Base-by-base conservation (phyloP, 768 basidiomycete genomes). In the Phanerochaete sordida region DNA sequence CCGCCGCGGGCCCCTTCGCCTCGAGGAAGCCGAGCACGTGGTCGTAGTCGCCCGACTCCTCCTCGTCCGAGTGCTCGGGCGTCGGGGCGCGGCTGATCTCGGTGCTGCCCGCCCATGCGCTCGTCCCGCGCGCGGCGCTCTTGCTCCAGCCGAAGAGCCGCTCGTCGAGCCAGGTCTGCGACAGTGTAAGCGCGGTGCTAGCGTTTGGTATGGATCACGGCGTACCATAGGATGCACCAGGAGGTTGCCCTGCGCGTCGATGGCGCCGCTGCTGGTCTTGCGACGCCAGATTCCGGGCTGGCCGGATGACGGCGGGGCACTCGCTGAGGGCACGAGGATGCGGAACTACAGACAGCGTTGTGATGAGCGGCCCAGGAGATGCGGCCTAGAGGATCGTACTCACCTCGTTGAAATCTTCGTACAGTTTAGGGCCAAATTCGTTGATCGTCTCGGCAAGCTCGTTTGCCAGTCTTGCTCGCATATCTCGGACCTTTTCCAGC, bases 111-210 rank as follows among this genome's bases (percentile, higher is more conserved):
- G 84, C 84, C 93, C 93, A 95, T n/a, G 85, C 91, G 66, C 88
- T 91, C 2, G 91, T 92, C n/a, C 93, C 91, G 50, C 83, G 84
- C 51, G 75, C 77, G 1, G 90, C 82, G 65, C 88, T 91, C 56
- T 54, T 39, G 72, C 86, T 87, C 94, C 92, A 96, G 46, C 94
- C 95, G 69, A 96, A 97, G 26, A 97, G 80, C 8, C 91, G 86
- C 73, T 96, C 95, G 71, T 97, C 94, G 16, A 96, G 81, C 93
- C 93, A 96, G 15, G 89, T 87, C 78, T 84, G 68, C 16, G 51
- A 15, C 19, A 28, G 49, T 37, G 11, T 21, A 50, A 39, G 37
- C 72, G 73, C 21, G 73, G 69, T n/a, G 70, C 19, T 9, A 1
- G 16, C 68, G 59, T 73, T 73, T 67, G 69, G 12, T 72, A 28